Percentiles rank a stretch among this genome's conserved stretches.
Evolutionary conservation across 2,329 filamentous ascomycete species (phyloP).

Genomic region (Coleophoma eucalyptorum): DNA sequence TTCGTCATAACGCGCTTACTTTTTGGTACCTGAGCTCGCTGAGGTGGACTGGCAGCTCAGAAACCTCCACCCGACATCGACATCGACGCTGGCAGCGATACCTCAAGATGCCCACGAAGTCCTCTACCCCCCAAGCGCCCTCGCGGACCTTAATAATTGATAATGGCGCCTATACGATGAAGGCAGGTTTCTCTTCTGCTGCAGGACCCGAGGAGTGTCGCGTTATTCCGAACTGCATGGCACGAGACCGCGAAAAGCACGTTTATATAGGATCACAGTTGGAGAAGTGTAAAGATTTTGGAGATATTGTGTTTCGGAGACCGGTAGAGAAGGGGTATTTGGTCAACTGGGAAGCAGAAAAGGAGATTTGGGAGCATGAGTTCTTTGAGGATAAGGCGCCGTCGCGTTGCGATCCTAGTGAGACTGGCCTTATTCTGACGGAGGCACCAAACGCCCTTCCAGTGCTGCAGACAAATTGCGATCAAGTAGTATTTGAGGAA

Average conservation of each 20-base stretch:
- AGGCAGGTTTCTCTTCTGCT: conserved; percentile 68
- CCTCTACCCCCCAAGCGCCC: conserved; percentile 33
- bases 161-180: conserved; percentile 88
- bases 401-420: conserved; percentile 67
- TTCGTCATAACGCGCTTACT: no score
- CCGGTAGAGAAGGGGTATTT: conserved; percentile 94
- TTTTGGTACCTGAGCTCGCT: no score
- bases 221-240: conserved; percentile 84
- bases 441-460: conserved; percentile 83
- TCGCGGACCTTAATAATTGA: conserved; percentile 79
- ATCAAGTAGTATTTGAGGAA: conserved; percentile 97
- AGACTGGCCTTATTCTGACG: conserved; percentile 79
- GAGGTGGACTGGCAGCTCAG: no score
- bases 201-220: conserved; percentile 45
- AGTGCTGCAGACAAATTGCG: conserved; percentile 80
- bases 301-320: conserved; percentile 79
- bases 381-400: conserved; percentile 71
- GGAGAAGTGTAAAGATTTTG: conserved; percentile 78
- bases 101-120: not conserved
- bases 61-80: not conserved
- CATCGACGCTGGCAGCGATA: not conserved
- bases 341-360: conserved; percentile 95
- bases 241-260: conserved; percentile 73
- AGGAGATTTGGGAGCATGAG: conserved; percentile 90
- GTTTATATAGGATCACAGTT: conserved; percentile 79